Evolutionary conservation across 257 asterid genomes (phyloP), one percentile per base, ranked within the genome.

Genomic region (Perilla frutescens): DNA sequence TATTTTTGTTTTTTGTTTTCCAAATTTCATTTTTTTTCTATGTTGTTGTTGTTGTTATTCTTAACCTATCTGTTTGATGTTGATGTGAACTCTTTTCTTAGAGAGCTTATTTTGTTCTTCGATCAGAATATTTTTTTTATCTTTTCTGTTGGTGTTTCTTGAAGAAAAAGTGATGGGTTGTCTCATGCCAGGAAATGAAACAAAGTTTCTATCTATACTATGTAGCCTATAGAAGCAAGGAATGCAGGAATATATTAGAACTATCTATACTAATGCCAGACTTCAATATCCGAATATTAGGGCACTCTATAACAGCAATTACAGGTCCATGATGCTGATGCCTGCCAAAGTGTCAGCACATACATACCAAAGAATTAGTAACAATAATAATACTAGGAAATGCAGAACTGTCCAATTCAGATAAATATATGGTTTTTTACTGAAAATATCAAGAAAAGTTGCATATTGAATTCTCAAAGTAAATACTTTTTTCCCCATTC

Each of bases 231-330:
- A n/a, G n/a, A n/a, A n/a, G n/a, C n/a, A n/a, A n/a, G n/a, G n/a
- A n/a, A n/a, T n/a, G n/a, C n/a, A n/a, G n/a, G n/a, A n/a, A n/a
- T n/a, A n/a, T n/a, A n/a, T n/a, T n/a, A n/a, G n/a, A n/a, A n/a
- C n/a, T n/a, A n/a, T n/a, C n/a, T n/a, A n/a, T n/a, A n/a, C 82
- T 86, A 79, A 95, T 53, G 37, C 87, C 84, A 64, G 94, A 82
- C 89, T 90, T 95, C 86, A 95, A 77, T 62, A 84, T 69, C 77
- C 79, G 81, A 73, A 82, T 64, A 85, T 90, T 82, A 47, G 98
- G 98, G 83, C 98, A 95, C 84, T 95, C 99, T 65, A 90, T 74
- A 55, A 95, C 73, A 70, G 96, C 97, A 64, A 95, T 81, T 72
- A 82, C 83, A 78, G 99, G 98, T 62, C 97, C 93, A 64, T 76